Evolutionary conservation across 805 yeast species (phyloP).

Genomic region (Sugiyamaella marilandica): DNA sequence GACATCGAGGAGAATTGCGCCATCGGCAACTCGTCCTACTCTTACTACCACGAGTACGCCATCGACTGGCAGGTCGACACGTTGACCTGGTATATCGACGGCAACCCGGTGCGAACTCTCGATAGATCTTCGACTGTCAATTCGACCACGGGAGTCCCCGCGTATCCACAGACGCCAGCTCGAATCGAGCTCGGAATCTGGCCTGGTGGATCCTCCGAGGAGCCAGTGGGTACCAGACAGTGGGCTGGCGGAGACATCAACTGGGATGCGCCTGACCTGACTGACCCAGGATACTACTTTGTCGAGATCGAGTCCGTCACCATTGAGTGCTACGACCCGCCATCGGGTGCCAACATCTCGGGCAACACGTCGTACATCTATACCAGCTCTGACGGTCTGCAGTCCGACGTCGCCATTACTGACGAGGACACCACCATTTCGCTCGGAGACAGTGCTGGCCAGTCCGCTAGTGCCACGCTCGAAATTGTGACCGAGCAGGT

Average conservation of each 20-base stretch:
- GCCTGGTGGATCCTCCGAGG: conserved; percentile 50
- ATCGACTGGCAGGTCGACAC: conserved; percentile 78
- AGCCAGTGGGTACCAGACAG: conserved; percentile 57
- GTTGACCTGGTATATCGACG: conserved; percentile 71
- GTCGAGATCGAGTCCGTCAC: conserved; percentile 56
- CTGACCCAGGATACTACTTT: conserved; percentile 76
- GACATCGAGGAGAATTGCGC: conserved; percentile 50
- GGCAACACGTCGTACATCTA: conserved; percentile 52
- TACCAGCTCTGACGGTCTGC: conserved; percentile 43
- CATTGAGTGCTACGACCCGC: conserved; percentile 70
- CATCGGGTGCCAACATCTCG: conserved; percentile 44
- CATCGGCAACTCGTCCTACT: conserved; percentile 45
- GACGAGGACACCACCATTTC: conserved; percentile 54
- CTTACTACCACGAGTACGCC: conserved; percentile 66
- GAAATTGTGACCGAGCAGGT: conserved; percentile 3
- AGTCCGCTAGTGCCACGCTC: conserved; percentile 9
- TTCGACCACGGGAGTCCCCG: conserved; percentile 55
- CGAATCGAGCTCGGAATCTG: conserved; percentile 61
- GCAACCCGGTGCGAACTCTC: conserved; percentile 59
- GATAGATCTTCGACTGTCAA: conserved; percentile 51
- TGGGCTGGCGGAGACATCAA: conserved; percentile 87
- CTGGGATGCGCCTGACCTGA: conserved; percentile 75
- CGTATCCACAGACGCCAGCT: conserved; percentile 91
- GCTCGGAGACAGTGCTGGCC: not conserved
- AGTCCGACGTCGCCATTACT: conserved; percentile 53